Base-by-base conservation (phyloP, 768 basidiomycete species). In the Panellus pusillus region DNA sequence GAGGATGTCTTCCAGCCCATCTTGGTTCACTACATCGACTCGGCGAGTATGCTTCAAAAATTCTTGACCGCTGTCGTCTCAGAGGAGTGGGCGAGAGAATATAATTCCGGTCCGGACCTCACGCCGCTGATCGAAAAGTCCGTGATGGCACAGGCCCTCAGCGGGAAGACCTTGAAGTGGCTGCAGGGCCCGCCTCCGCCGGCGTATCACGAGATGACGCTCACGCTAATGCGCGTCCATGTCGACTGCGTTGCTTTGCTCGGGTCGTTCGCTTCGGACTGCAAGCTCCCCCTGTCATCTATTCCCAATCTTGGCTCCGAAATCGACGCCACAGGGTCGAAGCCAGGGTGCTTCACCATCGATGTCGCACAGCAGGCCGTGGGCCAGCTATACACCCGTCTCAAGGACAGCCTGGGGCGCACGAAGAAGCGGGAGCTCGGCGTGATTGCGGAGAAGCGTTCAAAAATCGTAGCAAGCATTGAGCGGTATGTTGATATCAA, bases 121-220 rank as follows among this genome's bases (percentile, higher is more conserved):
- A 60, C 63, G 5, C 70, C 79, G 38, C 75, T 90, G 43, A 75
- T 82, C 18, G 79, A 87, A 44, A 65, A 63, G 29, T 85, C 83
- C 12, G 66, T 76, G 14, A 75, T 91, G 48, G 89, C 86, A 2
- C 74, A 79, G 56, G 81, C 87, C 15, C 75, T 98, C 45, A 84
- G 85, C 51, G 61, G 71, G n/a, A 86, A 80, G 64, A 82, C 87
- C 12, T 75, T 93, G 28, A 64, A 72, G 11, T 87, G 85, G 76
- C 80, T 98, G 35, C 93, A 93, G 70, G 79, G 75, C 27, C 74
- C 80, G 0, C 80, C 88, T 6, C 93, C 93, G 3, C 69, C 82
- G 1, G 86, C 89, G 1, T 97, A 97, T 67, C 86, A 92, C 72
- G 96, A 99, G 72, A 93, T 95, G 89, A 81, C 85, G 2, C 82